phyloP scores from a whole-genome alignment of 352 stramenopile species.

The Globisporangium spinosum region DNA sequence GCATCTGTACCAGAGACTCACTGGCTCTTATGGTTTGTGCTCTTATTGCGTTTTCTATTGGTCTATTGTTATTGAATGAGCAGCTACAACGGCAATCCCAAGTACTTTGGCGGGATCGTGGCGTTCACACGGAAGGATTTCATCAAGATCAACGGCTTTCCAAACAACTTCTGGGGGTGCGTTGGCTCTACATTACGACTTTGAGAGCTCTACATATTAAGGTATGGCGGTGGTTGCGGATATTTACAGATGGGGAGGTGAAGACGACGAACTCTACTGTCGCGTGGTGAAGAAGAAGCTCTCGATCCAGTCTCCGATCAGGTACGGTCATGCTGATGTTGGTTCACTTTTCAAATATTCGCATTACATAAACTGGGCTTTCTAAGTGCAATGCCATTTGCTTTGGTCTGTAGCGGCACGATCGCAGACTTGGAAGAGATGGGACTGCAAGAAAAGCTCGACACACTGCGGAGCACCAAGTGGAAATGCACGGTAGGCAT shows the following conservation, averaged over 20 bases:
- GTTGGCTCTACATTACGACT: background rate
- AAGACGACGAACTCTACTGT: conserved; percentile 56
- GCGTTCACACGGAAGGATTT: conserved; percentile 88
- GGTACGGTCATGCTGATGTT: conserved; percentile 14
- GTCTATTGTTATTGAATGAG: too few relatives aligned
- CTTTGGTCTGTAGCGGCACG: conserved; percentile 29
- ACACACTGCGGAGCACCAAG: conserved; percentile 33
- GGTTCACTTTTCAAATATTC: background rate
- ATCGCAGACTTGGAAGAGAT: conserved; percentile 47
- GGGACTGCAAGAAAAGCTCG: conserved; percentile 39
- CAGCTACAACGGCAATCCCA: conserved; percentile 90
- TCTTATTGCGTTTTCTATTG: background rate
- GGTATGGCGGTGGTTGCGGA: background rate
- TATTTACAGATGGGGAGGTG: conserved; percentile 34
- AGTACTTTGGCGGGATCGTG: conserved; percentile 93
- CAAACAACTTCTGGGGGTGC: conserved; percentile 92
- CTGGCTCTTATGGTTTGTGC: background rate
- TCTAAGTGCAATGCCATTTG: background rate
- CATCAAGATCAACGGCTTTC: conserved; percentile 93
- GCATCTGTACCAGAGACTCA: background rate
- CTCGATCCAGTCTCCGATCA: conserved; percentile 31
- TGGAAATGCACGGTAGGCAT: conserved; percentile 41
- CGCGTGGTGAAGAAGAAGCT: conserved; percentile 50
- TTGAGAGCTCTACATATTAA: background rate
- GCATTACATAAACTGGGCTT: too few relatives aligned